These are phyloP conservation scores for Ustilago shanxiensis DNA, from an alignment of 1,284 basidiomycete genomes.

Conservation along the genomic window DNA sequence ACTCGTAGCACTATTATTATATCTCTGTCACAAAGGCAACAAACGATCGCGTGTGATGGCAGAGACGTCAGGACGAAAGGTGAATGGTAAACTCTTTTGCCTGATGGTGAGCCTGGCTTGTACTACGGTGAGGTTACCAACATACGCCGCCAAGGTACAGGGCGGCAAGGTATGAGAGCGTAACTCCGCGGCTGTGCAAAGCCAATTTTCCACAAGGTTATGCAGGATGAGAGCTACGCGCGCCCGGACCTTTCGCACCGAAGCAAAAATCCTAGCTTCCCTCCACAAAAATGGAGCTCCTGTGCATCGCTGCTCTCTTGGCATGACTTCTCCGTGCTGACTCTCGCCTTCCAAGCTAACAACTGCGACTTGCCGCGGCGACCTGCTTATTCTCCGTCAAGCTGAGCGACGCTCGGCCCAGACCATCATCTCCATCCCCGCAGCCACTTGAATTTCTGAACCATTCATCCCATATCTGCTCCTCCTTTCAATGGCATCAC, in stretches of 20 bases:
- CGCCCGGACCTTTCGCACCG: conserved; percentile 8
- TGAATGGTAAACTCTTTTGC: not conserved
- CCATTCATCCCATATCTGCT: not conserved
- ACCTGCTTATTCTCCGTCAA: conserved; percentile 11
- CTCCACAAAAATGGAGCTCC: not conserved
- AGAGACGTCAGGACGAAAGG: not conserved
- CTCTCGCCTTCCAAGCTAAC: conserved; percentile 1
- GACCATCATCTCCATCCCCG: conserved; percentile 1
- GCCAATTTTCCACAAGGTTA: not conserved
- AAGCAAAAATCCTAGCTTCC: not conserved
- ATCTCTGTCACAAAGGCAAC: not conserved
- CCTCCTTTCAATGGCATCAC: too few species aligned
- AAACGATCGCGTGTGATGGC: not conserved
- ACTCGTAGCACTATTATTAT: not conserved
- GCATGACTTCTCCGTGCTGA: not conserved
- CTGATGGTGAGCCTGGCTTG: not conserved
- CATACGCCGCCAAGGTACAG: too few species aligned
- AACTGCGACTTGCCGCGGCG: conserved; percentile 2
- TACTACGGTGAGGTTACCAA: too few species aligned
- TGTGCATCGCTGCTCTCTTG: not conserved
- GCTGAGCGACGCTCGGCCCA: conserved; percentile 1
- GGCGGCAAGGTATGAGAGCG: not conserved
- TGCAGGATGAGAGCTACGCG: conserved; percentile 5
- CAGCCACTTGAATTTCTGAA: not conserved
- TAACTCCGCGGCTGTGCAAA: not conserved